A percentile compares a stretch with the other conserved stretches of the same genome.
Evolutionary conservation across 352 stramenopile species (phyloP).

Genomic region (Phytophthora melonis): DNA sequence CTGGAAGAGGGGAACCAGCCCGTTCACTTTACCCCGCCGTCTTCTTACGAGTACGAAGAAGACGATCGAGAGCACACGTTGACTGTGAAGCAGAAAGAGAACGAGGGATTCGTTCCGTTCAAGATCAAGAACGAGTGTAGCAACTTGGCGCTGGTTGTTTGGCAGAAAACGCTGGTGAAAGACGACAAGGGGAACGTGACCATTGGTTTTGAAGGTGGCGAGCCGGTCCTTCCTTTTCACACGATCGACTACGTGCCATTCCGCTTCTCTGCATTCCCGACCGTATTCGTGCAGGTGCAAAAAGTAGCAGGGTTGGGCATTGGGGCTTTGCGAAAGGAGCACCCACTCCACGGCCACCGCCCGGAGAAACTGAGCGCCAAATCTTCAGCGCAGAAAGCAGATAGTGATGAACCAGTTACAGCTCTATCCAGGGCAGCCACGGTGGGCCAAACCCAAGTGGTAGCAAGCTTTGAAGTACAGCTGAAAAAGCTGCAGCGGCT

Average conservation of each 20-base stretch:
- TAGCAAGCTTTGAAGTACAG: constrained; percentile 83
- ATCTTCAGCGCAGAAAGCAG: constrained; percentile 3
- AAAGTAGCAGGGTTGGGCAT: constrained; percentile 57
- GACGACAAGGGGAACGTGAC: constrained; percentile 57
- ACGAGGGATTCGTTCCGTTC: constrained; percentile 76
- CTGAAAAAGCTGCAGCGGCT: constrained; percentile 85
- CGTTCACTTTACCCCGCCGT: constrained; percentile 33
- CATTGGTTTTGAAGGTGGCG: constrained; percentile 70
- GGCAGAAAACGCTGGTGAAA: constrained; percentile 77
- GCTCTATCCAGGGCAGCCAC: constrained; percentile 36
- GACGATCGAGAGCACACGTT: constrained; percentile 35
- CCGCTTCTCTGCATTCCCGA: constrained; percentile 66
- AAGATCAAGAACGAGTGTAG: constrained; percentile 89
- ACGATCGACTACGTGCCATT: constrained; percentile 87
- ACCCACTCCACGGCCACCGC: constrained; percentile 23
- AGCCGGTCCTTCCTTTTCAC: constrained; percentile 79
- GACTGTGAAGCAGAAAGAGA: constrained; percentile 49
- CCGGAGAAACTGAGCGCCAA: constrained; percentile 15
- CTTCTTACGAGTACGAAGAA: constrained; percentile 45
- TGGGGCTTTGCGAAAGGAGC: constrained; percentile 46
- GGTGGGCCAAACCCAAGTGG: constrained; percentile 47
- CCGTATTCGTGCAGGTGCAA: constrained; percentile 80
- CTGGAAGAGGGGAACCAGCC: constrained; percentile 52
- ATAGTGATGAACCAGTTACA: constrained; percentile 15
- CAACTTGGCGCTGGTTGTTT: constrained; percentile 77